These are phyloP conservation scores for Colletotrichum sp. DNA, from an alignment of 2,329 filamentous ascomycete species.

Conservation along the genomic window DNA sequence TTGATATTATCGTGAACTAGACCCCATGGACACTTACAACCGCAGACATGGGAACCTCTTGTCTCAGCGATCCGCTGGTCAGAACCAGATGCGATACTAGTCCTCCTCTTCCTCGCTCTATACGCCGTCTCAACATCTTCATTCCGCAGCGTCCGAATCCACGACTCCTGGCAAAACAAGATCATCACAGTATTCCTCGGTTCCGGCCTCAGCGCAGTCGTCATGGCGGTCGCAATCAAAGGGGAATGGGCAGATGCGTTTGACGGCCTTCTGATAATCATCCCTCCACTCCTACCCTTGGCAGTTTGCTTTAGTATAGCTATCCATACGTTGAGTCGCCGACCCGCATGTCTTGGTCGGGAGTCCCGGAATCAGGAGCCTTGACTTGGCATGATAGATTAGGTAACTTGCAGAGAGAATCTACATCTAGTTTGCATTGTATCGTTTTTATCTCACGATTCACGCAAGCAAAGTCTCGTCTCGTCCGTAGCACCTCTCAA, in stretches of 20 bases:
- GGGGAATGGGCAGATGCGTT: background rate
- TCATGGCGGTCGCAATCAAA: rapidly evolving
- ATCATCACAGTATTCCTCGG: background rate
- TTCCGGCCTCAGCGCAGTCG: no score
- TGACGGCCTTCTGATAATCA: background rate
- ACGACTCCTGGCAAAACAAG: background rate
- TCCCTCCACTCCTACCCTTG: background rate
- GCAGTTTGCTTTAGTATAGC: background rate
- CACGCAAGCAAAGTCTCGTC: no score
- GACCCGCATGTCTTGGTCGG: rapidly evolving
- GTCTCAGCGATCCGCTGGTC: background rate
- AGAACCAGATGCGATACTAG: background rate
- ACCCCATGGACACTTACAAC: no score
- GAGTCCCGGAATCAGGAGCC: background rate
- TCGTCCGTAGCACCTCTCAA: no score
- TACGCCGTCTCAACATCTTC: background rate
- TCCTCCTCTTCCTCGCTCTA: background rate
- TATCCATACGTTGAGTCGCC: background rate
- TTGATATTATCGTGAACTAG: background rate
- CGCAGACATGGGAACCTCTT: background rate
- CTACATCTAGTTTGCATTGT: no score
- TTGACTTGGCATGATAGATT: background rate
- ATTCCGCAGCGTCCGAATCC: background rate
- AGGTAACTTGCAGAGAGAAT: no score
- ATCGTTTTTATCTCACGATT: no score